phyloP scores from a whole-genome alignment of 306 rosid species.

The Rosa lucieae region DNA sequence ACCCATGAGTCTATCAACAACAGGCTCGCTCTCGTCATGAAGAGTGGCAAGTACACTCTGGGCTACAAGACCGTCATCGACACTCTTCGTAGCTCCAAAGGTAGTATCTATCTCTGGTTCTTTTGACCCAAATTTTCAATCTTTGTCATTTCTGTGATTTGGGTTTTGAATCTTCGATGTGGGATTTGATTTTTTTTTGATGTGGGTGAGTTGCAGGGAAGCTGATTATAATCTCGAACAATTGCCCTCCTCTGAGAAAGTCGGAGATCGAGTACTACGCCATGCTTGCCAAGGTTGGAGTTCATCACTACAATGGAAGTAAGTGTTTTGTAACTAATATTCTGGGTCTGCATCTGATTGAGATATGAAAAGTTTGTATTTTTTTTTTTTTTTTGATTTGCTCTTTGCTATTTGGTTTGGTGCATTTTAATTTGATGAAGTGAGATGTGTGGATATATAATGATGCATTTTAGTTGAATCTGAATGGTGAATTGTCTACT shows the following conservation, averaged over 20 bases:
- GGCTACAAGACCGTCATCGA: slow-evolving; percentile 49
- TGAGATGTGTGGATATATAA: background rate
- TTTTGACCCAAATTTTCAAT: background rate
- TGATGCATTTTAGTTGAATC: background rate
- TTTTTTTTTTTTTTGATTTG: background rate
- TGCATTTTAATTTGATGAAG: background rate
- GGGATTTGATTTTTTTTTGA: background rate
- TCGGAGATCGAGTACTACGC: slow-evolving; percentile 56
- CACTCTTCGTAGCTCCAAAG: slow-evolving; percentile 44
- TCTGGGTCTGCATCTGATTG: no score
- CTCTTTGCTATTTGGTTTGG: background rate
- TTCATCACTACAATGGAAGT: slow-evolving; percentile 56
- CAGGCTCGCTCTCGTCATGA: slow-evolving; percentile 47
- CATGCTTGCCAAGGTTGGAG: slow-evolving; percentile 51
- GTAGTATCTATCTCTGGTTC: background rate
- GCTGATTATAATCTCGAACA: slow-evolving; percentile 46
- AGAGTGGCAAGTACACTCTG: slow-evolving; percentile 44
- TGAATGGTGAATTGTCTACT: background rate
- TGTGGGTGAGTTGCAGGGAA: slow-evolving; percentile 29
- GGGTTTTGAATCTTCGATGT: background rate
- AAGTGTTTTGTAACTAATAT: slow-evolving; percentile 10
- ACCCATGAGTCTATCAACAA: slow-evolving; percentile 47
- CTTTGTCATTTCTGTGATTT: background rate
- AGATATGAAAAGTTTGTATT: background rate
- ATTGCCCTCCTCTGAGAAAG: slow-evolving; percentile 46